Evolutionary conservation across 225 moss, liverwort and hornwort genomes (phyloP), one percentile per base, ranked within the genome.

Genomic region (Bryum argenteum): DNA sequence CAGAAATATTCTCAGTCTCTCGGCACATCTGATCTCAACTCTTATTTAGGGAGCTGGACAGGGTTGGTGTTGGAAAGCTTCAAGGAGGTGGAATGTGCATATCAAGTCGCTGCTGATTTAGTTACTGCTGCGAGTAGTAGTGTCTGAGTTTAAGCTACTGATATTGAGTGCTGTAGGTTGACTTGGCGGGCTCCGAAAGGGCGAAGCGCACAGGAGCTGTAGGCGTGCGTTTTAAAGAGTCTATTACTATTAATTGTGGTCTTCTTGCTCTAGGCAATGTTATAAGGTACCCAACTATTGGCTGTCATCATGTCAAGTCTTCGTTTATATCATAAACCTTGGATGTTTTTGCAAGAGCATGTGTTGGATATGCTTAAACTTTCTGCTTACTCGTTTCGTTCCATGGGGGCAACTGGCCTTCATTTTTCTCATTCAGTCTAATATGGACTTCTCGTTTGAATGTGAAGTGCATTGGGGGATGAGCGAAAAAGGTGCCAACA

Each of bases 161-260:
- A 52, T 40, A 22, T 61, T 71, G 77, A 45, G n/a, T 81, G 67
- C 58, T 53, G 61, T 77, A 95, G 95, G 95, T 95, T 72, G 95
- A 95, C 77, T 89, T 95, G 81, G 95, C 95, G 58, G 92, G 92
- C 43, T 92, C 95, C 47, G 95, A 95, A 75, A 77, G 95, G 73
- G 95, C 91, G 9, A 95, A 95, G 80, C 85, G 95, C 42, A 95
- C 95, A 24, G 95, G 95, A 74, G 95, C 95, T 69, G 95, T 95
- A 18, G 95, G 95, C 69, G 50, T 92, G 81, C 90, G 95, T 58
- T 95, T 95, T 71, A 95, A 91, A 77, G 95, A 95, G 76, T 95
- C 95, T 63, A 90, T 95, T 43, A 95, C 90, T 43, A 95, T 95
- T 50, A 95, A 95, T 61, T 92, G 92, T 75, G 95, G 95, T 76